Evolutionary conservation across 1,139 yeast genomes (phyloP).

Genomic region (Candida mesenterica): DNA sequence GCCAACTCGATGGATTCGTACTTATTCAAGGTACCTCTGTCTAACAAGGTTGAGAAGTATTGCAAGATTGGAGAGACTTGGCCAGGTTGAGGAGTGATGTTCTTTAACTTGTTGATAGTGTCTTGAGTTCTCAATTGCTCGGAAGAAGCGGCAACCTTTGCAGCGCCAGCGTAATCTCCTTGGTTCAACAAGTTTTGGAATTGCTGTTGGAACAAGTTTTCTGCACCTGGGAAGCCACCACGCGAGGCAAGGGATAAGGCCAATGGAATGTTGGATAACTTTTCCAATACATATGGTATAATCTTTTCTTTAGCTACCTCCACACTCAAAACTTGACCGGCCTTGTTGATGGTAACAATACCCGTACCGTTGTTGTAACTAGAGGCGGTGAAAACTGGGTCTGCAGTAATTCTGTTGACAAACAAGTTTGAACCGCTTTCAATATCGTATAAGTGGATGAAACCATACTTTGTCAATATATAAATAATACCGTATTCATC

Average conservation of each 20-base stretch:
- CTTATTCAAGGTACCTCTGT: slow-evolving; percentile 89
- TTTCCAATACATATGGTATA: slow-evolving; percentile 85
- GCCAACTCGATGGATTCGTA: slow-evolving; percentile 95
- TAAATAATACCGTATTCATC: slow-evolving; percentile 84
- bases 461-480: slow-evolving; percentile 91
- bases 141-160: slow-evolving; percentile 95
- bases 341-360: slow-evolving; percentile 87
- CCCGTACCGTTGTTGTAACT: slow-evolving; percentile 74
- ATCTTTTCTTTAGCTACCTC: slow-evolving; percentile 83
- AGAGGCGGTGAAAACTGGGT: slow-evolving; percentile 91
- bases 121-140: slow-evolving; percentile 93
- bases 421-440: slow-evolving; percentile 91
- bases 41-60: slow-evolving; percentile 88
- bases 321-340: slow-evolving; percentile 93
- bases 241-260: slow-evolving; percentile 90
- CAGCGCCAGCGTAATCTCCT: slow-evolving; percentile 91
- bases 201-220: slow-evolving; percentile 84
- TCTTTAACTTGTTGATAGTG: slow-evolving; percentile 89
- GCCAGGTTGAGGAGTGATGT: slow-evolving; percentile 93
- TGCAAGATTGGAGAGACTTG: slow-evolving; percentile 92
- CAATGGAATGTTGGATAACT: slow-evolving; percentile 79
- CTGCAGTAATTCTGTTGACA: slow-evolving; percentile 95
- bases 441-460: slow-evolving; percentile 91
- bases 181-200: slow-evolving; percentile 80
- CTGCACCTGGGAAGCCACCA: slow-evolving; percentile 98